Evolutionary conservation across 2,329 filamentous ascomycete species (phyloP).

Genomic region (Pestalotiopsis sp.): DNA sequence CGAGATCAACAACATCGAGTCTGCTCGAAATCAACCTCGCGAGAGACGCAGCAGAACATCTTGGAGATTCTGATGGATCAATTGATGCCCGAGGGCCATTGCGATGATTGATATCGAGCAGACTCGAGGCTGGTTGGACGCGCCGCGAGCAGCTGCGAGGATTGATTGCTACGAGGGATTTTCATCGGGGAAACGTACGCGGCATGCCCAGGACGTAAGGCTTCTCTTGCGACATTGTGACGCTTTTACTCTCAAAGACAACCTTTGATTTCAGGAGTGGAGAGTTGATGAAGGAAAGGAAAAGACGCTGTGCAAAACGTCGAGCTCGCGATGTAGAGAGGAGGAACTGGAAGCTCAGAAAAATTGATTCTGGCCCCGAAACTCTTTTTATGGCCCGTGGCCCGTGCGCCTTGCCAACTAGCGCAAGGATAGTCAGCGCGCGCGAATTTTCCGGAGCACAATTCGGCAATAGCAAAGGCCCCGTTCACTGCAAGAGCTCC

Average conservation of each 20-base stretch:
- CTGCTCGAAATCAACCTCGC: background rate
- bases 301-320: conserved; percentile 32
- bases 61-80: background rate
- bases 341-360: background rate
- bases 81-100: conserved; percentile 2
- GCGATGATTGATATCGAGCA: background rate
- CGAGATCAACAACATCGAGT: background rate
- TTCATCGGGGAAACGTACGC: conserved; percentile 49
- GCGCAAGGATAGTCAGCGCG: background rate
- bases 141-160: conserved; percentile 6
- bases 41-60: background rate
- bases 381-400: background rate
- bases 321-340: conserved; percentile 23
- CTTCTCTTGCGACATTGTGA: conserved; percentile 59
- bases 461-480: background rate
- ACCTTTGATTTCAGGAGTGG: conserved; percentile 58
- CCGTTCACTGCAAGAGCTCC: background rate
- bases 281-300: conserved; percentile 46
- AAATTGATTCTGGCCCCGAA: conserved; percentile 4
- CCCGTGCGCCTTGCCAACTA: background rate
- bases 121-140: conserved; percentile 16
- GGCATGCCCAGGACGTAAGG: conserved; percentile 69
- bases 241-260: conserved; percentile 45
- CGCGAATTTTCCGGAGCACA: background rate
- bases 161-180: conserved; percentile 11